phyloP scores from a whole-genome alignment of 2,329 filamentous ascomycete genomes.

The Alternaria solani region DNA sequence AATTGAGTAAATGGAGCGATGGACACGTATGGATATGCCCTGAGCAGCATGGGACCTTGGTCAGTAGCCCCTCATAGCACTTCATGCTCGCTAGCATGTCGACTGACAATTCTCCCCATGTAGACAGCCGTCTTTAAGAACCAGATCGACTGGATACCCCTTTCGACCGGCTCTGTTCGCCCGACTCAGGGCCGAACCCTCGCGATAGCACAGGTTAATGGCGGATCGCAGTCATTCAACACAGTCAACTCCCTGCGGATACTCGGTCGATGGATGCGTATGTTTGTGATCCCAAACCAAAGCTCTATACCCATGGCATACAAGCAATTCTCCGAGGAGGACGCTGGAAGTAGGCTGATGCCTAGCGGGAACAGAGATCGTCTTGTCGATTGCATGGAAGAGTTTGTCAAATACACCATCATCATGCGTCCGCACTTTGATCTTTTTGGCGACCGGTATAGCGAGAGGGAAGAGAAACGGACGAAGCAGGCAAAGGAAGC shows the following conservation, averaged over 20 bases:
- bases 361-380: conserved; percentile 66
- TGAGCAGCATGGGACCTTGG: conserved; percentile 72
- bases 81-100: rapidly evolving
- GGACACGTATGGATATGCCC: conserved; percentile 72
- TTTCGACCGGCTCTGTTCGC: conserved; percentile 67
- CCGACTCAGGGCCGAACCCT: conserved; percentile 72
- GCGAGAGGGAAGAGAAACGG: conserved; percentile 62
- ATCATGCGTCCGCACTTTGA: conserved; percentile 69
- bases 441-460: conserved; percentile 69
- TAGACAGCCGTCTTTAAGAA: conserved; percentile 73
- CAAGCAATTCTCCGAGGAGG: conserved; percentile 64
- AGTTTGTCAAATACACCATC: conserved; percentile 74
- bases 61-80: conserved; percentile 34
- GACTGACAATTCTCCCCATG: neutral
- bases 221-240: conserved; percentile 73
- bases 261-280: conserved; percentile 73
- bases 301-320: conserved; percentile 70
- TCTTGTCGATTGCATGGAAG: conserved; percentile 73
- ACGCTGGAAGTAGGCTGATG: conserved; percentile 62
- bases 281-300: conserved; percentile 73
- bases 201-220: conserved; percentile 68
- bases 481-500: conserved; percentile 30
- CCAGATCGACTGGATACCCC: conserved; percentile 74
- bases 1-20: conserved; percentile 70
- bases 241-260: conserved; percentile 71